Percentiles rank a stretch among this genome's conserved stretches.
Conservation (phyloP, 2,329 filamentous ascomycete species). For the Esteya vermicola region DNA sequence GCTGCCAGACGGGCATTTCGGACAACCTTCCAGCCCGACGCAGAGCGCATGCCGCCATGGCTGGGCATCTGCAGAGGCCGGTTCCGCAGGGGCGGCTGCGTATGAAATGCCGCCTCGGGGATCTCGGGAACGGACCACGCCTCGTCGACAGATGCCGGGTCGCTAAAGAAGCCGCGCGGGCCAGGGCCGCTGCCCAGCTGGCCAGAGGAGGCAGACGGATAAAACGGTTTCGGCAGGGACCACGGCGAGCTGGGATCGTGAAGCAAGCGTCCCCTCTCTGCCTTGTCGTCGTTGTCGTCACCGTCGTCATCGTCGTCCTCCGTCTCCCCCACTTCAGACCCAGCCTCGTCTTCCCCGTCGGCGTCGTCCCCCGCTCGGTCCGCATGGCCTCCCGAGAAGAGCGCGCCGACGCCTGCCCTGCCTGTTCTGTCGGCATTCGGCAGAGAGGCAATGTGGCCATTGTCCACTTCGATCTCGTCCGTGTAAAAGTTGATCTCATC, state of each 20-base stretch:
- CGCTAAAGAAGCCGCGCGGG: slow-evolving; percentile 8
- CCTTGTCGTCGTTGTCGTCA: too few species aligned
- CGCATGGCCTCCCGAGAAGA: slow-evolving; percentile 11
- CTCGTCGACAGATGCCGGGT: slow-evolving; percentile 20
- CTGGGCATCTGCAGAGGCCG: background rate
- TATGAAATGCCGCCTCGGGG: slow-evolving; percentile 11
- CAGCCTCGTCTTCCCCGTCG: slow-evolving; percentile 9
- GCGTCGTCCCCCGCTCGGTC: slow-evolving; percentile 13
- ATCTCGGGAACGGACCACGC: slow-evolving; percentile 24
- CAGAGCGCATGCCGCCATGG: too few species aligned
- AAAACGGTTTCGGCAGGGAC: too few species aligned
- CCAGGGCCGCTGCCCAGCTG: background rate
- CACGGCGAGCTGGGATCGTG: too few species aligned
- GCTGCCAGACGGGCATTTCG: slow-evolving; percentile 8
- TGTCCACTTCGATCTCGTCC: slow-evolving; percentile 73
- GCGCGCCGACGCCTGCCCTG: background rate
- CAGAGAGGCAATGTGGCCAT: slow-evolving; percentile 58
- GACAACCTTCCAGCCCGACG: background rate
- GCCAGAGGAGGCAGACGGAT: too few species aligned
- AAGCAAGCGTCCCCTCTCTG: too few species aligned
- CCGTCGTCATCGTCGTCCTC: too few species aligned
- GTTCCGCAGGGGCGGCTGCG: background rate
- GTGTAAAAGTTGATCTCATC: slow-evolving; percentile 82
- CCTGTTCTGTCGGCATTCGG: slow-evolving; percentile 16
- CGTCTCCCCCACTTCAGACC: too few species aligned